phyloP scores from a whole-genome alignment of 352 stramenopile genomes.

The Phytophthora foliorum region DNA sequence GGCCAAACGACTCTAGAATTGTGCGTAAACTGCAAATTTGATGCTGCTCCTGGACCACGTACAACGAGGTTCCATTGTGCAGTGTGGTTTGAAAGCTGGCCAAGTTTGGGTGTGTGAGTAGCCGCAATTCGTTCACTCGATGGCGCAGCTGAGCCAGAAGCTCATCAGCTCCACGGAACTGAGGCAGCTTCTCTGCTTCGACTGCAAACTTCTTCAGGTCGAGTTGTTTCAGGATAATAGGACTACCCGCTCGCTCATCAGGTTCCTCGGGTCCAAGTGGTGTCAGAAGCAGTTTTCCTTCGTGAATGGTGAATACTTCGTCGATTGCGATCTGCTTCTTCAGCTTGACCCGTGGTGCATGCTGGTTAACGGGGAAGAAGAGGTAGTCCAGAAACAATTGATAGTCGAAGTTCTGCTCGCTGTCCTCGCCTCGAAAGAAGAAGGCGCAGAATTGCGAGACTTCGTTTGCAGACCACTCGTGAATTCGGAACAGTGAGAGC shows the following conservation, averaged over 20 bases:
- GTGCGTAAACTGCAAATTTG: conserved; percentile 64
- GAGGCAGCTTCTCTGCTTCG: conserved; percentile 11
- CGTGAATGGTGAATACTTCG: conserved; percentile 31
- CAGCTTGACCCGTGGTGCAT: conserved; percentile 22
- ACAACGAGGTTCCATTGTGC: conserved; percentile 41
- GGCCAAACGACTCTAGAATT: conserved; percentile 73
- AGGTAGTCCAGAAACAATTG: conserved; percentile 60
- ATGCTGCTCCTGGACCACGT: conserved; percentile 45
- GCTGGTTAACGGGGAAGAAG: conserved; percentile 54
- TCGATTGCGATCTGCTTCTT: conserved; percentile 24
- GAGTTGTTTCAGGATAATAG: conserved; percentile 33
- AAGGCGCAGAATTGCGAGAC: conserved; percentile 49
- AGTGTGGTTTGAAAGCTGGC: conserved; percentile 49
- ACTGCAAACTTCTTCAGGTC: conserved; percentile 11
- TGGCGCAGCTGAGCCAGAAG: conserved; percentile 32
- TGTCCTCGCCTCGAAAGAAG: conserved; percentile 39
- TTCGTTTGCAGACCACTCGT: conserved; percentile 43
- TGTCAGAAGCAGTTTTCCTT: conserved; percentile 20
- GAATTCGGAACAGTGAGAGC: conserved; percentile 38
- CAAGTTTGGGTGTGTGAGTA: conserved; percentile 60
- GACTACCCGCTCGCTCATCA: not conserved
- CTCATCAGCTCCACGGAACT: conserved; percentile 5
- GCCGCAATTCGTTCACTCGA: conserved; percentile 47
- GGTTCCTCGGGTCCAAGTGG: conserved; percentile 10
- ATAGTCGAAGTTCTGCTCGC: conserved; percentile 49